Evolutionary conservation across 805 yeast genomes (phyloP), one percentile per base, ranked within the genome.

Genomic region (Suhomyces pyralidae): DNA sequence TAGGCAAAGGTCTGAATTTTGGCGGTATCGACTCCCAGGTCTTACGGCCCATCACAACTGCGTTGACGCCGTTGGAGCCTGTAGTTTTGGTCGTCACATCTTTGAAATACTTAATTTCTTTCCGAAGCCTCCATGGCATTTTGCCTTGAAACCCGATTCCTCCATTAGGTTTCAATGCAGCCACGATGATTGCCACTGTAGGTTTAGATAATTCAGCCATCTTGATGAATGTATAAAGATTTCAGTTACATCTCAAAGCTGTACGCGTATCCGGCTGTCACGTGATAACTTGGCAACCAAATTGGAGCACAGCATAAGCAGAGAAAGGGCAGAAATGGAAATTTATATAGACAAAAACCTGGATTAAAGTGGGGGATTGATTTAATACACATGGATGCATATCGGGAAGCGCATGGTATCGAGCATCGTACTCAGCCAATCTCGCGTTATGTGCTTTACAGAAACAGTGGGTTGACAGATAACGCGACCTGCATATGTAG

Each of bases 21-120:
- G 69, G 55, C 0, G 99, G 98, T 30, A 94, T 92, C 7, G 96
- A 88, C 30, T 91, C 94, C 96, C 97, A 94, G 1, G 98, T 93
- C 64, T 85, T 88, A 54, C 97, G 79, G 12, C 99, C 99, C 99
- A 94, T 94, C 3, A 94, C 78, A 12, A 94, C 98, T 0, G 89
- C 96, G 64, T 90, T 90, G 26, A 65, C 55, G 24, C 53, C 51
- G 24, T 38, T 38, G 40, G 58, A 62, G 20, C n/a, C 32, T 70
- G 65, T 20, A 25, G 76, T 67, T 7, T 58, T 59, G 2, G 84
- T 69, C 0, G 99, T 94, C 14, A 90, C 85, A 53, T 82, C 81
- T 55, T 81, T 80, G 74, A 94, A 94, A 65, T 84, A 94, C 64
- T 83, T 82, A 87, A 94, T 89, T 66, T 94, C 99, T 49, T 85